phyloP scores from a whole-genome alignment of 257 asterid species.

The Oldenlandia corymbosa region DNA sequence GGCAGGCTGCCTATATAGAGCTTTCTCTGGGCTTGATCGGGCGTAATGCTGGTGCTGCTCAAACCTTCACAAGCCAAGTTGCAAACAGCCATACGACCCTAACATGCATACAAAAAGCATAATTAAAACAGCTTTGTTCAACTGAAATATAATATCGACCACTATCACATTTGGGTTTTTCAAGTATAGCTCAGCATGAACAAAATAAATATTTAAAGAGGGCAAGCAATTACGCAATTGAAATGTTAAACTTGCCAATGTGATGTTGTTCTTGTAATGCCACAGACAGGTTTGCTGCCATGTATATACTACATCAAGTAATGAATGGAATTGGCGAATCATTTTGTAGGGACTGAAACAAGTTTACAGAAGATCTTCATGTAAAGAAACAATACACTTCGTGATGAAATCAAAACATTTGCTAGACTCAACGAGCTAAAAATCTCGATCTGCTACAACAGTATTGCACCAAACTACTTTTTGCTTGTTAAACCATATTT shows the following conservation, averaged over 20 bases:
- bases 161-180: not conserved
- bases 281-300: not conserved
- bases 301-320: not conserved
- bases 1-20: slow-evolving; percentile 72
- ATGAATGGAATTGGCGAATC: not conserved
- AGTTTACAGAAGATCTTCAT: not conserved
- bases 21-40: slow-evolving; percentile 73
- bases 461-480: not conserved
- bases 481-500: not conserved
- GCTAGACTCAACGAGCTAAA: not conserved
- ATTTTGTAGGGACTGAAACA: not conserved
- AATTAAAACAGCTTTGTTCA: not conserved
- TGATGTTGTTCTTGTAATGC: not conserved
- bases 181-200: not conserved
- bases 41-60: slow-evolving; percentile 41
- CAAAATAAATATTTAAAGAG: not conserved
- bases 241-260: not conserved
- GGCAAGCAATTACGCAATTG: not conserved
- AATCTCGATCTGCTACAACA: not conserved
- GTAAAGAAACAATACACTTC: not conserved
- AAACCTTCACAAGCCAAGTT: slow-evolving; percentile 64
- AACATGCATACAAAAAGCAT: slow-evolving; percentile 15
- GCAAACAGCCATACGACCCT: slow-evolving; percentile 94
- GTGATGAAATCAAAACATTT: not conserved
- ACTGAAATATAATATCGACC: not conserved